Percentiles rank a stretch among this genome's conserved stretches.
phyloP scores from a whole-genome alignment of 2,329 filamentous ascomycete genomes.

The Cordyceps cateniannulata region DNA sequence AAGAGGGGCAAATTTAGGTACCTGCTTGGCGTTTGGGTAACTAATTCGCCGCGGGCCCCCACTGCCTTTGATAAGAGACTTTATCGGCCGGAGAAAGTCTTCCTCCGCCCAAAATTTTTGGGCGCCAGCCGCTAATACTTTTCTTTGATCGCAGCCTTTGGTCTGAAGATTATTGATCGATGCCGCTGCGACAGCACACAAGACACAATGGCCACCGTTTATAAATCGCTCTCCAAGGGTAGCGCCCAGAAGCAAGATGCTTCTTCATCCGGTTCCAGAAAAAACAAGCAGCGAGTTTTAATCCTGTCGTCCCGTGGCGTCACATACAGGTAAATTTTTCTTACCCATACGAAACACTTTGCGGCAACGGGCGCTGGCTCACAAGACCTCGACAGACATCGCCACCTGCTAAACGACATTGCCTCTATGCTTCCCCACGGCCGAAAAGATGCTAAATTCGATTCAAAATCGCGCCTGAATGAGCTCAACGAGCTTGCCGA shows the following conservation, averaged over 20 bases:
- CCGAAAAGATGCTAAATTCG: conserved; percentile 92
- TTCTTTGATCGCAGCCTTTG: not conserved
- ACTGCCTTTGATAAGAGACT: conserved; percentile 21
- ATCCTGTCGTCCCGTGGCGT: conserved; percentile 91
- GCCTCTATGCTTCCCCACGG: conserved; percentile 83
- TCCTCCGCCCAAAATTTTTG: conserved; percentile 24
- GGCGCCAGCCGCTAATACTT: conserved; percentile 9
- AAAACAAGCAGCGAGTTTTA: conserved; percentile 71
- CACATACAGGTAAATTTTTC: conserved; percentile 62
- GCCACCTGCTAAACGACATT: conserved; percentile 87
- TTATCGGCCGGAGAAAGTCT: conserved; percentile 26
- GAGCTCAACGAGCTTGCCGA: conserved; percentile 70
- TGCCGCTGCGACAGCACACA: not conserved
- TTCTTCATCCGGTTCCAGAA: conserved; percentile 44
- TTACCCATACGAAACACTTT: not conserved
- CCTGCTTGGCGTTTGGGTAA: not conserved
- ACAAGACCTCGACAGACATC: conserved; percentile 54
- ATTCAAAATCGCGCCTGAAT: conserved; percentile 85
- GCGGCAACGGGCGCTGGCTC: conserved; percentile 10
- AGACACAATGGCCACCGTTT: conserved; percentile 60
- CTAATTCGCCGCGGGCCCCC: not conserved
- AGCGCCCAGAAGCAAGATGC: conserved; percentile 43
- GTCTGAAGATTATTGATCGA: not conserved
- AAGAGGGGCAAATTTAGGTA: not conserved
- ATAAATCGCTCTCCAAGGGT: conserved; percentile 65